Conservation (phyloP, 192 early-diverging fungal genomes). For the Diversispora epigaea region DNA sequence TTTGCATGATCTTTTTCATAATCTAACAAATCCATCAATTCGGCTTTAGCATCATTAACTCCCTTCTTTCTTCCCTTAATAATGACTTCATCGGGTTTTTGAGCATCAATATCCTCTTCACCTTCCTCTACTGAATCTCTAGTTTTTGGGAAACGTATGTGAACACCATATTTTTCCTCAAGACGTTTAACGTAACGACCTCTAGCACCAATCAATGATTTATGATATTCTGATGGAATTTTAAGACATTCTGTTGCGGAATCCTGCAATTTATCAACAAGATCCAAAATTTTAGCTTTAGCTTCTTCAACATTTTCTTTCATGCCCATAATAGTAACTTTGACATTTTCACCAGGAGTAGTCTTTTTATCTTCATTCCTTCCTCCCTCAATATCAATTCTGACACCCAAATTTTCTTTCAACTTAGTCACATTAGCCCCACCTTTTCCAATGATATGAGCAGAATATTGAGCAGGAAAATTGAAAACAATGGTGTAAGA, state of each 20-base stretch:
- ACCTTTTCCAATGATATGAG: conserved; percentile 87
- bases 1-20: conserved; percentile 79
- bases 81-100: conserved; percentile 65
- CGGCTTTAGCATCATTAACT: conserved; percentile 72
- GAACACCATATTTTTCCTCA: conserved; percentile 75
- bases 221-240: conserved; percentile 65
- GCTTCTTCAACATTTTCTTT: conserved; percentile 73
- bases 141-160: conserved; percentile 67
- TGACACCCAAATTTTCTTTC: conserved; percentile 74
- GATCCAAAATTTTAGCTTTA: conserved; percentile 64
- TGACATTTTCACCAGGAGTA: conserved; percentile 45
- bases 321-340: conserved; percentile 77
- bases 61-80: conserved; percentile 85
- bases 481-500: conserved; percentile 68
- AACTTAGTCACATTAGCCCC: conserved; percentile 80
- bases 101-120: conserved; percentile 54
- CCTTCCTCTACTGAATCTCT: conserved; percentile 39
- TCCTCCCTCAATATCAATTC: conserved; percentile 61
- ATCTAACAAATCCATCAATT: conserved; percentile 80
- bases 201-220: conserved; percentile 66
- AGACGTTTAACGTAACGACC: conserved; percentile 71
- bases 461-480: conserved; percentile 66
- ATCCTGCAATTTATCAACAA: conserved; percentile 69
- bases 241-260: conserved; percentile 54
- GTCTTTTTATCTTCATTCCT: conserved; percentile 43